Percentiles rank a stretch among this genome's conserved stretches.
phyloP scores from a whole-genome alignment of 441 rosid genomes.

The Arabidopsis lyrata region DNA sequence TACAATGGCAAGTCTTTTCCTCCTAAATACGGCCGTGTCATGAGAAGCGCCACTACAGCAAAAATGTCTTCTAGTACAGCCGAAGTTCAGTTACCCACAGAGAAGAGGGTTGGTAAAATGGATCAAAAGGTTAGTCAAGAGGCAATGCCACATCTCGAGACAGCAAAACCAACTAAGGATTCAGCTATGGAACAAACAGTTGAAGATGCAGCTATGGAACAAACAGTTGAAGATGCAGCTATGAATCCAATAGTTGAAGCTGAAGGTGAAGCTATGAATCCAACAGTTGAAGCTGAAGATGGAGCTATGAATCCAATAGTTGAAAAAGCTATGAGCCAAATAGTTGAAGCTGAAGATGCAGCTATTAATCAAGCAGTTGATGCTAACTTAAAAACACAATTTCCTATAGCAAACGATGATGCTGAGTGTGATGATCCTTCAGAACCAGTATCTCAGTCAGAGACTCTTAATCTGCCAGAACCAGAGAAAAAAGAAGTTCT shows the following conservation, averaged over 20 bases:
- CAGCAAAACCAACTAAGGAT: conserved; percentile 36
- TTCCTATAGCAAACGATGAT: conserved; percentile 15
- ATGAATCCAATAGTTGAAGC: neutral
- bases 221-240: conserved; percentile 31
- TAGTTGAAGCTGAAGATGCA: conserved; percentile 44
- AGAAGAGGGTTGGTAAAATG: conserved; percentile 57
- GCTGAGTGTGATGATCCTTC: conserved; percentile 22
- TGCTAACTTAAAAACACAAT: conserved; percentile 31
- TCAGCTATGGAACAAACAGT: conserved; percentile 17
- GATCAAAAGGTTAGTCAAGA: conserved; percentile 58
- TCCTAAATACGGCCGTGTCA: conserved; percentile 97
- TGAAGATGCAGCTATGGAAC: too few relatives aligned
- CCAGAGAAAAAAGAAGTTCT: conserved; percentile 44
- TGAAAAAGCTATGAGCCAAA: conserved; percentile 38
- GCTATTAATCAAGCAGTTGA: conserved; percentile 27
- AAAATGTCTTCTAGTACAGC: conserved; percentile 63
- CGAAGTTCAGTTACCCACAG: conserved; percentile 63
- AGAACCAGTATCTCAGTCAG: conserved; percentile 27
- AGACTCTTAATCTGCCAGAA: conserved; percentile 27
- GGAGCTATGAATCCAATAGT: conserved; percentile 11
- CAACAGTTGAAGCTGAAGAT: conserved; percentile 5
- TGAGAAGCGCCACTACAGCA: conserved; percentile 63
- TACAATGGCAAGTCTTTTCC: conserved; percentile 94
- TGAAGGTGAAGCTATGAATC: neutral
- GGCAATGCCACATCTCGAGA: conserved; percentile 50